phyloP scores from a whole-genome alignment of 345 rosid species.

The Syzygium aromaticum region DNA sequence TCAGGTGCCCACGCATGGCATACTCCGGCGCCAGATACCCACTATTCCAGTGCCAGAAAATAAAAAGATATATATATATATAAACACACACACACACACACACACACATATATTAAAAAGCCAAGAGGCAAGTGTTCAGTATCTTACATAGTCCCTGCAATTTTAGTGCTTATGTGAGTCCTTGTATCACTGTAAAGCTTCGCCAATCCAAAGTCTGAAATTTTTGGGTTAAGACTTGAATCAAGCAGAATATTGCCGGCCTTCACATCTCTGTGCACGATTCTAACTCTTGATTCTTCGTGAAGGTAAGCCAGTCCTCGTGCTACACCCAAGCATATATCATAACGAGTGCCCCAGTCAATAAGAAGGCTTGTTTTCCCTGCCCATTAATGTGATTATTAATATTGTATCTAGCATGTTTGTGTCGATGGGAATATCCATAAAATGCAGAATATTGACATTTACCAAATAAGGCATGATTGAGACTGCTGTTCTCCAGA shows the following conservation, averaged over 20 bases:
- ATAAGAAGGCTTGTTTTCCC: conserved; percentile 29
- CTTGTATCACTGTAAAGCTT: conserved; percentile 42
- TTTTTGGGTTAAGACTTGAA: conserved; percentile 36
- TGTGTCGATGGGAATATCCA: no score
- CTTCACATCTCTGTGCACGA: conserved; percentile 50
- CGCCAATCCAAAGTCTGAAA: conserved; percentile 53
- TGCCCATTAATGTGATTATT: background rate
- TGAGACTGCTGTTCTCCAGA: conserved; percentile 58
- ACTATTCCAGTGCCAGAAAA: background rate
- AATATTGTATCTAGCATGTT: no score
- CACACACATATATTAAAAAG: background rate
- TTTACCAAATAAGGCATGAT: conserved; percentile 54
- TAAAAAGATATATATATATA: background rate
- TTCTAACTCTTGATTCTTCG: conserved; percentile 46
- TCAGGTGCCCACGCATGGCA: conserved; percentile 62
- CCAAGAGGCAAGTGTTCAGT: no score
- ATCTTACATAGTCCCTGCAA: conserved; percentile 51
- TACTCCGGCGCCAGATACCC: conserved; percentile 75
- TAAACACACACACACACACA: no score
- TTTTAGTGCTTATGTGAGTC: conserved; percentile 49
- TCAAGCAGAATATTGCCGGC: conserved; percentile 42
- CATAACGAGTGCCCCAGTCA: conserved; percentile 27
- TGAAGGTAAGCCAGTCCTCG: conserved; percentile 53
- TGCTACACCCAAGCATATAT: conserved; percentile 42
- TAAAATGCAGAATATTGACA: no score